Evolutionary conservation across 2,329 filamentous ascomycete species (phyloP), one percentile per base, ranked within the genome.

Genomic region (Monilinia laxa): DNA sequence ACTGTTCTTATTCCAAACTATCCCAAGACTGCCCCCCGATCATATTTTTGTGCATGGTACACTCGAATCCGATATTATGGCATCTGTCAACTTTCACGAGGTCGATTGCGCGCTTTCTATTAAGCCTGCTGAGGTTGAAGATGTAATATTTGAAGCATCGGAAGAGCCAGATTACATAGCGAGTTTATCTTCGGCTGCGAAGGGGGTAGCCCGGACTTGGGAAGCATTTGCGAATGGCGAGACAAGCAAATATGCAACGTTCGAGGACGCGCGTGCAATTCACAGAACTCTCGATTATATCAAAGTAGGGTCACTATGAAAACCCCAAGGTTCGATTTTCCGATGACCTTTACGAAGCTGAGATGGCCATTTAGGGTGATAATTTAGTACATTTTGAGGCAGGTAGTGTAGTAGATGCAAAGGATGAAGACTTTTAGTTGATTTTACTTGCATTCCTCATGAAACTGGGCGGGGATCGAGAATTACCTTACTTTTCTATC

Each of bases 41-140:
- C 3, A 35, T 5, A 35, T 35, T 35, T 35, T 35, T 35, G 31
- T 35, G 31, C 31, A 35, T 35, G 31, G 31, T 9, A 35, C 31
- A 35, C 31, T 35, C 7, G 31, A 35, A 35, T 35, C 31, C 5
- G 31, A 35, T 35, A 35, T 35, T 35, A 51, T 75, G 6, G 77
- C 73, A 14, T 76, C 74, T 18, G 66, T 80, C 35, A 68, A 68
- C 53, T 53, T 42, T 42, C 35, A 51, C 11, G n/a, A 64, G 18
- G 47, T 28, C n/a, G 20, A 38, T 11, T n/a, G 45, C n/a, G 35
- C n/a, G 2, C 42, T 58, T 16, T 16, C 20, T 10, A 58, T 58
- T 20, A 40, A 40, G 20, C 23, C 23, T 35, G 31, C 31, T 1
- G 55, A 40, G n/a, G 35, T 16, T 16, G 20, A 58, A 45, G 25